Evolutionary conservation across 129 eudicot genomes (phyloP), one percentile per base, ranked within the genome.

Genomic region (Arctium lappa): DNA sequence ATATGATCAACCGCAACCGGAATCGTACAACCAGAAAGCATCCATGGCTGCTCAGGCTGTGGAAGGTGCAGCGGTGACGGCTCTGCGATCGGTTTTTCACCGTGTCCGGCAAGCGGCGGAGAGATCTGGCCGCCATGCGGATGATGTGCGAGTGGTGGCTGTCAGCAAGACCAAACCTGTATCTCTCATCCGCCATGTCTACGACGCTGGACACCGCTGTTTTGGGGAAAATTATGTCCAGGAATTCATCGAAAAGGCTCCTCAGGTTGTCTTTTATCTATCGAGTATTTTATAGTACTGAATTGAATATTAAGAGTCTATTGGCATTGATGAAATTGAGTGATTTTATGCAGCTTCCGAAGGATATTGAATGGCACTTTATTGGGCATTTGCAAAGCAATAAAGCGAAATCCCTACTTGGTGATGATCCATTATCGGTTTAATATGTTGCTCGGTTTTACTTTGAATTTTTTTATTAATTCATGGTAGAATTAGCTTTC

Each of bases 321-420:
- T 42, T 69, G 70, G 76, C 34, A 18, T 73, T 70, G 69, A 77
- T 31, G 70, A 32, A 46, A 48, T 69, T 11, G 76, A 79, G 46
- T 50, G 44, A 70, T 31, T 22, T 12, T 50, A 11, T 87, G 91
- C 92, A 93, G 99, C 98, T 95, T 44, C 99, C 99, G 0, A 86
- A 90, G 73, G 99, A 93, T 48, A 95, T 95, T 48, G 88, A 89
- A 46, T 95, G 97, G 99, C 99, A 95, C 85, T 95, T 91, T 86
- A 86, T 95, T 56, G 99, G 99, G 80, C 93, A 95, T 80, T 89
- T 95, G 90, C 99, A 95, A 89, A 93, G 95, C 91, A 95, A 95
- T 75, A 95, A 95, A 91, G 95, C 88, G 32, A 95, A 95, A 75
- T 66, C 97, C 5, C 90, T 95, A 36, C 79, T 95, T 39, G 87